A percentile compares a stretch with the other conserved stretches of the same genome.
These are phyloP conservation scores for Paraphaeosphaeria sporulosa DNA, from an alignment of 2,329 filamentous ascomycete species.

Conservation along the genomic window DNA sequence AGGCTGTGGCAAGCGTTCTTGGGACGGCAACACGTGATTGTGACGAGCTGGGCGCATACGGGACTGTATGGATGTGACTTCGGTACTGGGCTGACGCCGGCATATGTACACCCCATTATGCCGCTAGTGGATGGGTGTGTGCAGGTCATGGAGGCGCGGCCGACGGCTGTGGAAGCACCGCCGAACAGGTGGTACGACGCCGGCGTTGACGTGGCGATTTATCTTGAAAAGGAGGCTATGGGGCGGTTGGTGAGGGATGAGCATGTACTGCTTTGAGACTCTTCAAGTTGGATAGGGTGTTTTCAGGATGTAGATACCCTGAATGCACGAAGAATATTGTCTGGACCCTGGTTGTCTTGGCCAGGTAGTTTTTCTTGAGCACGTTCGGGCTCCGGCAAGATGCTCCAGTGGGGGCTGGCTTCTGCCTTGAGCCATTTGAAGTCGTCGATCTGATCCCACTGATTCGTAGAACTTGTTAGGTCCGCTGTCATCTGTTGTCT, in stretches of 20 bases:
- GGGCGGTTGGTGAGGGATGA: background rate
- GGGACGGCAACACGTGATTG: conserved; percentile 1
- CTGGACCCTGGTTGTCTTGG: conserved; percentile 18
- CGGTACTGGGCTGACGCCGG: background rate
- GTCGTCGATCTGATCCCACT: conserved; percentile 92
- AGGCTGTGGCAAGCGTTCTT: conserved; percentile 10
- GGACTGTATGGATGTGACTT: conserved; percentile 1
- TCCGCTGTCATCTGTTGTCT: conserved; percentile 32
- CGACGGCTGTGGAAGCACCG: background rate
- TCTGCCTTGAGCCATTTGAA: conserved; percentile 96
- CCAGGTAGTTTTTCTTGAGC: conserved; percentile 65
- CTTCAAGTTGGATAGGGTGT: background rate
- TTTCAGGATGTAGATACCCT: background rate
- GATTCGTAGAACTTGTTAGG: conserved; percentile 58
- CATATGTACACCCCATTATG: conserved; percentile 4
- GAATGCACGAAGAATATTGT: conserved; percentile 26
- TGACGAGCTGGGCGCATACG: conserved; percentile 12
- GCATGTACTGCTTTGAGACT: background rate
- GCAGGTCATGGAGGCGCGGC: conserved; percentile 5
- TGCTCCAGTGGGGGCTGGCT: conserved; percentile 85
- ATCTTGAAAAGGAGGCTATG: conserved; percentile 9
- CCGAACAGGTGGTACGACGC: conserved; percentile 7
- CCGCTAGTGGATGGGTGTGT: conserved; percentile 10
- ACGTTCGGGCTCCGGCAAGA: conserved; percentile 68
- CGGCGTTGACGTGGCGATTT: conserved; percentile 6